phyloP scores from a whole-genome alignment of 192 early-diverging fungal species.

The Hyaloraphidium curvatum region DNA sequence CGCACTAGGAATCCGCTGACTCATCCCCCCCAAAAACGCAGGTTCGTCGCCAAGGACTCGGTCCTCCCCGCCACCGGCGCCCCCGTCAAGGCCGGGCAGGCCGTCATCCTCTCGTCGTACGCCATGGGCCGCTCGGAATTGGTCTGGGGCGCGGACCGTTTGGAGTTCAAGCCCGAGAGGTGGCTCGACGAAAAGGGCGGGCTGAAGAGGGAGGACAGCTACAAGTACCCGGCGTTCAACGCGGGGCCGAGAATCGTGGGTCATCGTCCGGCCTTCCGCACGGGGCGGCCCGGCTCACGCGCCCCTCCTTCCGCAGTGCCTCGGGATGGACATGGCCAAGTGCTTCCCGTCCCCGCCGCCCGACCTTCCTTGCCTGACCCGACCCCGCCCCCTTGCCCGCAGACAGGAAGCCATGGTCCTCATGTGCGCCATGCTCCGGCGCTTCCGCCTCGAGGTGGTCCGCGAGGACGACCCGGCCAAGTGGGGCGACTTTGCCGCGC shows the following conservation, averaged over 20 bases:
- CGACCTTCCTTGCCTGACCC: no score
- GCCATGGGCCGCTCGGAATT: constrained; percentile 24
- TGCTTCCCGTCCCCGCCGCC: neutral
- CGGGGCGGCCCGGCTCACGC: no score
- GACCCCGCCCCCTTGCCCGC: no score
- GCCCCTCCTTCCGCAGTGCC: no score
- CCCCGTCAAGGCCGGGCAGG: neutral
- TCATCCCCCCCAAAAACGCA: neutral
- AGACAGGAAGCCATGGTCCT: no score
- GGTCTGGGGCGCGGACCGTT: constrained; percentile 42
- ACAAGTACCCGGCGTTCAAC: constrained; percentile 17
- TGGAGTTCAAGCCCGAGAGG: constrained; percentile 37
- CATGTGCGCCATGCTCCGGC: neutral
- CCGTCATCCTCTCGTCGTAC: constrained; percentile 10
- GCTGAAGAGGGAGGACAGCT: constrained; percentile 13
- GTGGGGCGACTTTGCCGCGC: neutral
- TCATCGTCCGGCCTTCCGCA: no score
- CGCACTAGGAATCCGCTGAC: neutral
- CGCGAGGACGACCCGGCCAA: constrained; percentile 1
- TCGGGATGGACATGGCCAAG: neutral
- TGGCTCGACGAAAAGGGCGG: constrained; percentile 31
- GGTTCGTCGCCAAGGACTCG: no score
- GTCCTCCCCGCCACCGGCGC: neutral
- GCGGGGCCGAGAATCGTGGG: neutral
- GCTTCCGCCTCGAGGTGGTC: neutral